A percentile compares a stretch with the other conserved stretches of the same genome.
Evolutionary conservation across 345 rosid genomes (phyloP).

Genomic region (Rhodamnia argentea): DNA sequence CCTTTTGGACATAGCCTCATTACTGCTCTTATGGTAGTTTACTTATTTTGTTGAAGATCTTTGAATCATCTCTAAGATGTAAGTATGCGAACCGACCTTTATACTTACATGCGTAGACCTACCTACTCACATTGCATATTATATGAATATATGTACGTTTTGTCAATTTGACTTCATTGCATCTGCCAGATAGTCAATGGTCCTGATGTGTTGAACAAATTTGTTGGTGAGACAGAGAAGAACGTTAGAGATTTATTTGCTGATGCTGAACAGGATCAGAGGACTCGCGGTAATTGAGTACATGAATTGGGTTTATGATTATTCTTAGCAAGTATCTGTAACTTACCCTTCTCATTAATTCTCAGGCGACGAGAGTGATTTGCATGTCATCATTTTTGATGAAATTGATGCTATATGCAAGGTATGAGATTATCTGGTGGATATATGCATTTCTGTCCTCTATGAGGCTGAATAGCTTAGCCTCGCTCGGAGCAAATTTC

Average conservation of each 20-base stretch:
- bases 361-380: constrained; percentile 92
- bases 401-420: constrained; percentile 99
- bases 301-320: neutral
- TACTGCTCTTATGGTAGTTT: neutral
- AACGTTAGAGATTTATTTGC: constrained; percentile 93
- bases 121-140: too few relatives aligned
- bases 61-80: neutral
- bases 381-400: constrained; percentile 97
- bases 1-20: neutral
- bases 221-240: constrained; percentile 98
- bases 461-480: neutral
- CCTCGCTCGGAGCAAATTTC: neutral
- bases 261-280: constrained; percentile 98
- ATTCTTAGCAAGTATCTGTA: neutral
- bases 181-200: constrained; percentile 75
- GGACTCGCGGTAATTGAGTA: constrained; percentile 48
- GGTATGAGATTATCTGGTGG: constrained; percentile 34
- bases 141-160: too few relatives aligned
- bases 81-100: neutral
- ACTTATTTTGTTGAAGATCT: neutral
- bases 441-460: neutral
- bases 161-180: neutral
- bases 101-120: too few relatives aligned
- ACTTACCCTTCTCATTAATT: constrained; percentile 2
- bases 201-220: constrained; percentile 96